A percentile compares a stretch with the other conserved stretches of the same genome.
Conservation (phyloP, 495 filamentous ascomycete species). For the Aspergillus baeticus region DNA sequence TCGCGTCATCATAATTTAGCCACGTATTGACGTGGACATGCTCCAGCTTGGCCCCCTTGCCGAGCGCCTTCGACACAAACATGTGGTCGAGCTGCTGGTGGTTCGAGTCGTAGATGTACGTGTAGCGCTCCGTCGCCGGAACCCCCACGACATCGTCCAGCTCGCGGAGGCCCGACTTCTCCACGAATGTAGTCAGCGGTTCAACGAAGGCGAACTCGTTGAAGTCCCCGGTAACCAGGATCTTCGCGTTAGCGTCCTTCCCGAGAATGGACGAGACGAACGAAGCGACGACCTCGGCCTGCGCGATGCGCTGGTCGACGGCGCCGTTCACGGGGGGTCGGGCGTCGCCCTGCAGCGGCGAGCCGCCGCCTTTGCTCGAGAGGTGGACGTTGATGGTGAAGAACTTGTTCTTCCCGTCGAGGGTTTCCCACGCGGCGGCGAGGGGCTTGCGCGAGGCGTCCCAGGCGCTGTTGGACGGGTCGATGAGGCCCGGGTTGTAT, state of each 20-base stretch:
- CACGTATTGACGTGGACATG: constrained; percentile 65
- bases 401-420: constrained; percentile 40
- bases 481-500: constrained; percentile 60
- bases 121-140: constrained; percentile 53
- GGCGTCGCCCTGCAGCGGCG: constrained; percentile 53
- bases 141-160: constrained; percentile 50
- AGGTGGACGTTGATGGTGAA: constrained; percentile 65
- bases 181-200: constrained; percentile 45
- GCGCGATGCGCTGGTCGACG: constrained; percentile 43
- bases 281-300: constrained; percentile 46
- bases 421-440: constrained; percentile 53
- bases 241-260: constrained; percentile 36
- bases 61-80: constrained; percentile 46
- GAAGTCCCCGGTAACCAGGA: constrained; percentile 57
- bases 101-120: constrained; percentile 56
- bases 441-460: constrained; percentile 54
- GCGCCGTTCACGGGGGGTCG: constrained; percentile 61
- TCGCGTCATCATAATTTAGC: constrained; percentile 40
- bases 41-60: constrained; percentile 36
- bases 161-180: constrained; percentile 45
- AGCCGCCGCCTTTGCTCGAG: constrained; percentile 54
- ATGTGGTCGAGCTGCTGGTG: constrained; percentile 61
- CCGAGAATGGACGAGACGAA: constrained; percentile 44
- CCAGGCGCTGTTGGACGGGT: constrained; percentile 54
- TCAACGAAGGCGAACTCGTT: constrained; percentile 61